phyloP scores from a whole-genome alignment of 306 rosid genomes.

The Sesbania bispinosa region DNA sequence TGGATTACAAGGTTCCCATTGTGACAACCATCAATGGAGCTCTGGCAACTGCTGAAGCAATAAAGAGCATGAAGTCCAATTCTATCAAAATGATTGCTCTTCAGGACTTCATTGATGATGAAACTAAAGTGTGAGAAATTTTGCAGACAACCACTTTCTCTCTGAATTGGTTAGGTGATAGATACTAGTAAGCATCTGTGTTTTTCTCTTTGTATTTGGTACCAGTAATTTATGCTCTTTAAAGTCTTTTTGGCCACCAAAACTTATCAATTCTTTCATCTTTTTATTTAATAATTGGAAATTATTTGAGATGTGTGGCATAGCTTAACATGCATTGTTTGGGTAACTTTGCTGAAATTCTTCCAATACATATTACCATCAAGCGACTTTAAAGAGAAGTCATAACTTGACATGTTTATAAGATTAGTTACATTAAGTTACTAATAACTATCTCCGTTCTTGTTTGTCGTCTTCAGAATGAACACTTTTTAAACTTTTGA shows the following conservation, averaged over 20 bases:
- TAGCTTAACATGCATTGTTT: neutral
- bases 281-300: neutral
- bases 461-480: neutral
- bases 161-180: conserved; percentile 22
- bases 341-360: neutral
- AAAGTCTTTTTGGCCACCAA: neutral
- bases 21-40: conserved; percentile 94
- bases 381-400: neutral
- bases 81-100: conserved; percentile 84
- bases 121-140: conserved; percentile 28
- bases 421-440: neutral
- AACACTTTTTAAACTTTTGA: neutral
- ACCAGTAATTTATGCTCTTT: neutral
- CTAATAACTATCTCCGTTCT: neutral
- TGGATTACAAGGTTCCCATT: conserved; percentile 88
- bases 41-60: conserved; percentile 91
- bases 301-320: neutral
- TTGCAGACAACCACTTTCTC: conserved; percentile 43
- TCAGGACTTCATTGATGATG: conserved; percentile 65
- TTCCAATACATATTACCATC: neutral
- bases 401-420: neutral
- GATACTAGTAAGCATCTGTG: conserved; percentile 36
- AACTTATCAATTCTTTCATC: neutral
- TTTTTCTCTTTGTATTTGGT: conserved; percentile 18
- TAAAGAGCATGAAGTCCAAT: conserved; percentile 67